phyloP scores from a whole-genome alignment of 2,329 filamentous ascomycete species.

The Colletotrichum zoysiae region DNA sequence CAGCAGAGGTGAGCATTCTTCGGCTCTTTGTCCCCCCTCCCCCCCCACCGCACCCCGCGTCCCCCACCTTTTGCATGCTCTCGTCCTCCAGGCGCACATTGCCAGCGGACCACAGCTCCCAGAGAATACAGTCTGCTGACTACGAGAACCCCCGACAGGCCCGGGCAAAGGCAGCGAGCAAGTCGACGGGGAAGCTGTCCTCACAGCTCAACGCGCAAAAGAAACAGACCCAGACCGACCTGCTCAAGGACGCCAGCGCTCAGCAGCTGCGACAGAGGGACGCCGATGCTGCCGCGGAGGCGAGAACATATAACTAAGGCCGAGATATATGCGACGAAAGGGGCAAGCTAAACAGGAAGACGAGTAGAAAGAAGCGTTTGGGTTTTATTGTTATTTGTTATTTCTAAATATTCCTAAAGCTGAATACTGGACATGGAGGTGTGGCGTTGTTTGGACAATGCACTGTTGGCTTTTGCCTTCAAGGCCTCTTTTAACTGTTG shows the following conservation, averaged over 20 bases:
- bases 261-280: constrained; percentile 75
- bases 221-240: constrained; percentile 76
- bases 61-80: constrained; percentile 1
- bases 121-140: constrained; percentile 7
- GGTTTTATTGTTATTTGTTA: not conserved
- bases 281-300: constrained; percentile 68
- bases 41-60: constrained; percentile 2
- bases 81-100: not conserved
- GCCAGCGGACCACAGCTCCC: not conserved
- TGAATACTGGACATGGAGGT: not conserved
- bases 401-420: not conserved
- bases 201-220: constrained; percentile 81
- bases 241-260: constrained; percentile 75
- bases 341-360: constrained; percentile 14
- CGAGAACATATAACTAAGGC: constrained; percentile 50
- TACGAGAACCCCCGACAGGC: constrained; percentile 61
- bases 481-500: not conserved
- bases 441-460: not conserved
- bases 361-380: not conserved
- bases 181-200: constrained; percentile 76
- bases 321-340: constrained; percentile 42
- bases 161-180: constrained; percentile 71
- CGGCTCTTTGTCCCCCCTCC: not conserved
- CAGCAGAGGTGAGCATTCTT: constrained; percentile 78
- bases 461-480: not conserved